Evolutionary conservation across 2,329 filamentous ascomycete genomes (phyloP).

Genomic region (Colletotrichum orbiculare): DNA sequence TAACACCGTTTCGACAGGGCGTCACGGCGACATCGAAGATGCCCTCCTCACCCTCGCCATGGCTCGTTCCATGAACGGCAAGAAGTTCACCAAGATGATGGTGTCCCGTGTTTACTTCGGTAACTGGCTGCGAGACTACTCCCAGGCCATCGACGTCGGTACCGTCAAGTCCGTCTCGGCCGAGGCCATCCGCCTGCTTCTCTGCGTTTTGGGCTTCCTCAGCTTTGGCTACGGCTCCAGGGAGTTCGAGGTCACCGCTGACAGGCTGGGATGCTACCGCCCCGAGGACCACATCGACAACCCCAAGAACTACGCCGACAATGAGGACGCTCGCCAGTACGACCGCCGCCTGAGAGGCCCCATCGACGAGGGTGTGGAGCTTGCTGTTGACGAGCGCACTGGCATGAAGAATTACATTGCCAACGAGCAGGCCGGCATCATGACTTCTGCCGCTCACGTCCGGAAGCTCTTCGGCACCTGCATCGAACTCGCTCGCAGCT

Average conservation of each 20-base stretch:
- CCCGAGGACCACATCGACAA: slow-evolving; percentile 87
- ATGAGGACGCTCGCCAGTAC: slow-evolving; percentile 84
- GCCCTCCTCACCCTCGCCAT: slow-evolving; percentile 78
- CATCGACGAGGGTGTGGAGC: slow-evolving; percentile 81
- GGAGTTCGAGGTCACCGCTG: slow-evolving; percentile 86
- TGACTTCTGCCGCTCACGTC: slow-evolving; percentile 83
- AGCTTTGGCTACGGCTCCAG: slow-evolving; percentile 85
- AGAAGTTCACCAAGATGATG: slow-evolving; percentile 89
- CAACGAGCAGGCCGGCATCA: slow-evolving; percentile 81
- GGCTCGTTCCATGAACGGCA: slow-evolving; percentile 64
- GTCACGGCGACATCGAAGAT: slow-evolving; percentile 94
- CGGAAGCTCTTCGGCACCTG: slow-evolving; percentile 77
- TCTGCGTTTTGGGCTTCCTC: slow-evolving; percentile 91
- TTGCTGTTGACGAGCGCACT: slow-evolving; percentile 77
- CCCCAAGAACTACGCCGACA: slow-evolving; percentile 84
- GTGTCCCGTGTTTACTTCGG: slow-evolving; percentile 95
- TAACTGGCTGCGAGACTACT: slow-evolving; percentile 95
- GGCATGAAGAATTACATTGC: slow-evolving; percentile 96
- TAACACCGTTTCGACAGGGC: slow-evolving; percentile 63
- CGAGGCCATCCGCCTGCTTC: slow-evolving; percentile 88
- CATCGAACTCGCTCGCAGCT: slow-evolving; percentile 84
- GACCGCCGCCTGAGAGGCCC: slow-evolving; percentile 84
- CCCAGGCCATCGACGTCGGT: slow-evolving; percentile 92
- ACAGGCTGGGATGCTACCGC: slow-evolving; percentile 83
- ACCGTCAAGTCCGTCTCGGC: slow-evolving; percentile 91